phyloP scores from a whole-genome alignment of 306 rosid genomes.

The Vigna unguiculata region DNA sequence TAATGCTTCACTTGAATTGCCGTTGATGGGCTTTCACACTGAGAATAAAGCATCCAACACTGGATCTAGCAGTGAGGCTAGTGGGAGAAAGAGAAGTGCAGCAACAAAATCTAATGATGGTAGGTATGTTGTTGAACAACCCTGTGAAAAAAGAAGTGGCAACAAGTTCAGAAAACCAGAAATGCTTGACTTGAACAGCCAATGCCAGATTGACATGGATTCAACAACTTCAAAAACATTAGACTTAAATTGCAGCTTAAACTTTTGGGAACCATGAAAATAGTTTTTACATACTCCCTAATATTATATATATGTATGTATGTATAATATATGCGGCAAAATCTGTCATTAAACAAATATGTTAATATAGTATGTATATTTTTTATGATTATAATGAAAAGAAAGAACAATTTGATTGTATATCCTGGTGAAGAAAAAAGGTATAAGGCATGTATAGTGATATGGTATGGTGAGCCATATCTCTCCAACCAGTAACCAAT shows the following conservation, averaged over 20 bases:
- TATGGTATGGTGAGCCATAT: slow-evolving; percentile 43
- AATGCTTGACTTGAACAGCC: slow-evolving; percentile 71
- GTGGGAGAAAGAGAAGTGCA: slow-evolving; percentile 70
- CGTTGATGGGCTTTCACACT: slow-evolving; percentile 51
- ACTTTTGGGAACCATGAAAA: slow-evolving; percentile 47
- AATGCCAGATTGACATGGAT: slow-evolving; percentile 67
- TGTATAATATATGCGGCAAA: slow-evolving; percentile 37
- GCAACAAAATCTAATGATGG: slow-evolving; percentile 51
- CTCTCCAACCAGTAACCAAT: slow-evolving; percentile 1
- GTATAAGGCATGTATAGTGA: slow-evolving; percentile 43
- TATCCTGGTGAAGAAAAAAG: slow-evolving; percentile 53
- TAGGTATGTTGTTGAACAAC: slow-evolving; percentile 57
- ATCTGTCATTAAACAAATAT: slow-evolving; percentile 38
- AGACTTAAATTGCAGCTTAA: slow-evolving; percentile 66
- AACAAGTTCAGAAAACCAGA: slow-evolving; percentile 52
- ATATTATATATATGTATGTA: background rate
- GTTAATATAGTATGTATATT: slow-evolving; percentile 58
- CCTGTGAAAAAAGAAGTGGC: slow-evolving; percentile 55
- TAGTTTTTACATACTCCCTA: slow-evolving; percentile 37
- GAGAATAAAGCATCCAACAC: slow-evolving; percentile 46
- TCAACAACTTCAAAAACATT: slow-evolving; percentile 56
- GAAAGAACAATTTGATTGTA: slow-evolving; percentile 47
- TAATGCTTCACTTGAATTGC: slow-evolving; percentile 54
- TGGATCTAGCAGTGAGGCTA: slow-evolving; percentile 39
- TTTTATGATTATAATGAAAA: slow-evolving; percentile 49